phyloP scores from a whole-genome alignment of 495 filamentous ascomycete genomes.

The Collariella sp. region DNA sequence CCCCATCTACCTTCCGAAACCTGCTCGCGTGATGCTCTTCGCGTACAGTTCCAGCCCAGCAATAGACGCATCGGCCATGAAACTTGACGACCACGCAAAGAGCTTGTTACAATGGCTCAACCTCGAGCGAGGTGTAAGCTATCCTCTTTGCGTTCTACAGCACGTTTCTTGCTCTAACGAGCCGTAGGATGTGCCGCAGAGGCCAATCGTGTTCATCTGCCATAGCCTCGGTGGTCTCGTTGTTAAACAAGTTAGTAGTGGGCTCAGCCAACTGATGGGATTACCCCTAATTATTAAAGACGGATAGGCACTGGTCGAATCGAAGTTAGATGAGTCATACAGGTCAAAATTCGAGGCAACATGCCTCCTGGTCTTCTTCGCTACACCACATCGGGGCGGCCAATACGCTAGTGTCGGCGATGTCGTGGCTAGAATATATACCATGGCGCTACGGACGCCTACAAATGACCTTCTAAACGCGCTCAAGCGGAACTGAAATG shows the following conservation, averaged over 20 bases:
- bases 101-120: constrained; percentile 9
- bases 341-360: constrained; percentile 10
- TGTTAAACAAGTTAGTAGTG: constrained; percentile 6
- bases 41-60: constrained; percentile 14
- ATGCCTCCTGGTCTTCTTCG: constrained; percentile 15
- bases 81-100: constrained; percentile 14
- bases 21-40: constrained; percentile 14
- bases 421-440: constrained; percentile 6
- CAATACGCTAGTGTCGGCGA: constrained; percentile 10
- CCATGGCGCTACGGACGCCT: not conserved
- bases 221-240: constrained; percentile 17
- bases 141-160: no score
- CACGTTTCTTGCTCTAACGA: no score
- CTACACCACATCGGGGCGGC: constrained; percentile 14
- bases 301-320: constrained; percentile 2
- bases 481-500: constrained; percentile 11
- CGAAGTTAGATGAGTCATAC: constrained; percentile 1
- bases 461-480: constrained; percentile 9
- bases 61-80: constrained; percentile 5
- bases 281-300: no score
- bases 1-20: constrained; percentile 1
- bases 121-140: constrained; percentile 1
- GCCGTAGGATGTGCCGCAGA: not conserved
- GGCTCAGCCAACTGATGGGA: no score
- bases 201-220: constrained; percentile 16